Evolutionary conservation across 1,284 basidiomycete genomes (phyloP).

Genomic region (Microbotryum saponariae): DNA sequence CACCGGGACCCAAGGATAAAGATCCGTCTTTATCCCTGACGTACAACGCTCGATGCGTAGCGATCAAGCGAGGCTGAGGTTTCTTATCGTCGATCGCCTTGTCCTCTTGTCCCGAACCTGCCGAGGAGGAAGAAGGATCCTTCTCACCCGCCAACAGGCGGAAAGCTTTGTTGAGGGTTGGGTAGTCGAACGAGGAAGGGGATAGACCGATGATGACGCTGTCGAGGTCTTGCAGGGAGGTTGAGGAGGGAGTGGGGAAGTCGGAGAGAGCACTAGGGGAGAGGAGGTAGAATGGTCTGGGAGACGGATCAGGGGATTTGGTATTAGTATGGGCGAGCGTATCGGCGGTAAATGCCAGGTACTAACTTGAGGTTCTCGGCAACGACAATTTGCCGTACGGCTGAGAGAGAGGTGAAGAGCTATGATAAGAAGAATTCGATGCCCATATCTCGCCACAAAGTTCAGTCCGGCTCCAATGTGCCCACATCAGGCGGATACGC

Average conservation of each 20-base stretch:
- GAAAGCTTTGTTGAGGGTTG: conserved; percentile 57
- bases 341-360: too few species aligned
- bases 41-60: conserved; percentile 54
- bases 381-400: conserved; percentile 49
- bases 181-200: conserved; percentile 52
- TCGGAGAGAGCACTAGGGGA: conserved; percentile 55
- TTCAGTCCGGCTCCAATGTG: not conserved
- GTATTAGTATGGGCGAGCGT: too few species aligned
- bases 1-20: conserved; percentile 58
- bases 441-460: not conserved
- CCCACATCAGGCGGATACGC: too few species aligned
- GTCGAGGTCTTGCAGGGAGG: conserved; percentile 42
- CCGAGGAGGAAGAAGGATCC: too few species aligned
- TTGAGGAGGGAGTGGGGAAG: conserved; percentile 37
- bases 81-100: not conserved
- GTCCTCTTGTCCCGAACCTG: not conserved
- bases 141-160: conserved; percentile 48
- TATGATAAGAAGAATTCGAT: not conserved
- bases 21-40: conserved; percentile 46
- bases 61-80: conserved; percentile 46
- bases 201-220: conserved; percentile 61
- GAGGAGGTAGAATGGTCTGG: conserved; percentile 55
- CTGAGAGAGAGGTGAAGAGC: conserved; percentile 54
- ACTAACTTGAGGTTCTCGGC: conserved; percentile 46
- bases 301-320: too few species aligned